Evolutionary conservation across 2,329 filamentous ascomycete genomes (phyloP).

Genomic region (Neopestalotiopsis sp.): DNA sequence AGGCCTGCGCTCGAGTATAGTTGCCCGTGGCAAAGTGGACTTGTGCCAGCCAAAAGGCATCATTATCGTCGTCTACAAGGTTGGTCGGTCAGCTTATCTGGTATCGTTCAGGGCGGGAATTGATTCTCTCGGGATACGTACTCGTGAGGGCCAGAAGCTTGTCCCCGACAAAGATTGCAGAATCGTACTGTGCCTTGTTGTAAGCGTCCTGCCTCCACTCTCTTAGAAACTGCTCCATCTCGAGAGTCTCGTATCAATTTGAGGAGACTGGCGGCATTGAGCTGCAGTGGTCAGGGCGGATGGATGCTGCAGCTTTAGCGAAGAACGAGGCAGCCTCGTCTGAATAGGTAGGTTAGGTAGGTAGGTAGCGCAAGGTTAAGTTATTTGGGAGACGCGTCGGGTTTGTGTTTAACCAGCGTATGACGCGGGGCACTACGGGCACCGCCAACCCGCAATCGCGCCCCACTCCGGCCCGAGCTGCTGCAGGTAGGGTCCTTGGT

Average conservation of each 20-base stretch:
- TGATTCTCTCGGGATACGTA: conserved; percentile 49
- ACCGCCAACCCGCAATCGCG: not conserved
- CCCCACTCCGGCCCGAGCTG: not conserved
- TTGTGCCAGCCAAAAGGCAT: conserved; percentile 98
- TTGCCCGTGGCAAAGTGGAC: conserved; percentile 96
- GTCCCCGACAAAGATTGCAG: conserved; percentile 96
- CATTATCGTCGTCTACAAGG: conserved; percentile 80
- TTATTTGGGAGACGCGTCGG: conserved; percentile 5
- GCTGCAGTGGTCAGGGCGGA: not conserved
- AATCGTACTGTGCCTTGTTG: conserved; percentile 95
- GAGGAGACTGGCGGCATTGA: conserved; percentile 11
- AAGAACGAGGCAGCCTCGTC: not conserved
- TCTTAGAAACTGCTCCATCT: conserved; percentile 91
- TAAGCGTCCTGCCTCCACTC: conserved; percentile 95
- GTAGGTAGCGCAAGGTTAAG: no score
- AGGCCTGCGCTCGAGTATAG: conserved; percentile 87
- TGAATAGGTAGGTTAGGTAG: no score
- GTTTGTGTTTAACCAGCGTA: not conserved
- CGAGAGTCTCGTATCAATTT: conserved; percentile 16
- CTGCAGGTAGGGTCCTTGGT: no score
- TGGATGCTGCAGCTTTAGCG: not conserved
- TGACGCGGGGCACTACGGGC: conserved; percentile 13
- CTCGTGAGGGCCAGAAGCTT: conserved; percentile 94
- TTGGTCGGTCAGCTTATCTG: conserved; percentile 3
- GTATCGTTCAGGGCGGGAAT: not conserved